These are phyloP conservation scores for Trypanosoma melophagium DNA, from an alignment of 208 protist species.

Conservation along the genomic window DNA sequence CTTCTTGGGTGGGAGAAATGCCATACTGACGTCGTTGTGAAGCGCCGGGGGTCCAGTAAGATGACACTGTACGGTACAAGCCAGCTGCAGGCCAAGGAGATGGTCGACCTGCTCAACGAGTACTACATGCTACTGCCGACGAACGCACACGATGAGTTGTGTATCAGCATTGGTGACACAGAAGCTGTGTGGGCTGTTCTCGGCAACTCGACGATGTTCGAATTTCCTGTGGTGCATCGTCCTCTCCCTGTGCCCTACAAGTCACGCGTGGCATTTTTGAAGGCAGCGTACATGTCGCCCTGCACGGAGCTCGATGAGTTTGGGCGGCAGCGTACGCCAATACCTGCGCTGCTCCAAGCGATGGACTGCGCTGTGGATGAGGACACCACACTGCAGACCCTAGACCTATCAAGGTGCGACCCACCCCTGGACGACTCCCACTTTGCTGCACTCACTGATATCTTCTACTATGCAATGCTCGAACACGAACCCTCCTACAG, in stretches of 20 bases:
- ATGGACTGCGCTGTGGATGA: slow-evolving; percentile 33
- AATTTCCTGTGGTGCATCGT: slow-evolving; percentile 18
- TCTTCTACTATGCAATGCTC: slow-evolving; percentile 8
- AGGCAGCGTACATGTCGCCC: slow-evolving; percentile 39
- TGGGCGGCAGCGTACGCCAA: slow-evolving; percentile 14
- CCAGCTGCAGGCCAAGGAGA: slow-evolving; percentile 32
- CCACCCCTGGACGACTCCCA: slow-evolving; percentile 17
- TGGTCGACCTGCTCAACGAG: slow-evolving; percentile 32
- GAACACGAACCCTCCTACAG: slow-evolving; percentile 10
- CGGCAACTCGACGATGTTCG: slow-evolving; percentile 18
- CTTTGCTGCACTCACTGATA: slow-evolving; percentile 9
- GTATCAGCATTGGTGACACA: background rate
- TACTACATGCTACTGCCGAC: slow-evolving; percentile 37
- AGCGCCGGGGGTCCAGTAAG: slow-evolving; percentile 23
- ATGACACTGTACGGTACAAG: slow-evolving; percentile 31
- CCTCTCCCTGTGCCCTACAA: slow-evolving; percentile 17
- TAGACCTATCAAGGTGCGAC: slow-evolving; percentile 29
- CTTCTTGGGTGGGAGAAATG: slow-evolving; percentile 26
- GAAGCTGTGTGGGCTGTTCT: slow-evolving; percentile 19
- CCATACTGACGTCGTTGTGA: slow-evolving; percentile 26
- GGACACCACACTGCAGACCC: slow-evolving; percentile 7
- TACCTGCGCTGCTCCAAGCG: slow-evolving; percentile 20
- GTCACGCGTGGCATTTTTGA: slow-evolving; percentile 33
- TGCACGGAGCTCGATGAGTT: slow-evolving; percentile 25
- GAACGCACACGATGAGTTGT: slow-evolving; percentile 17